Evolutionary conservation across 2,329 filamentous ascomycete genomes (phyloP), one percentile per base, ranked within the genome.

Genomic region (Fusarium odoratissimum): DNA sequence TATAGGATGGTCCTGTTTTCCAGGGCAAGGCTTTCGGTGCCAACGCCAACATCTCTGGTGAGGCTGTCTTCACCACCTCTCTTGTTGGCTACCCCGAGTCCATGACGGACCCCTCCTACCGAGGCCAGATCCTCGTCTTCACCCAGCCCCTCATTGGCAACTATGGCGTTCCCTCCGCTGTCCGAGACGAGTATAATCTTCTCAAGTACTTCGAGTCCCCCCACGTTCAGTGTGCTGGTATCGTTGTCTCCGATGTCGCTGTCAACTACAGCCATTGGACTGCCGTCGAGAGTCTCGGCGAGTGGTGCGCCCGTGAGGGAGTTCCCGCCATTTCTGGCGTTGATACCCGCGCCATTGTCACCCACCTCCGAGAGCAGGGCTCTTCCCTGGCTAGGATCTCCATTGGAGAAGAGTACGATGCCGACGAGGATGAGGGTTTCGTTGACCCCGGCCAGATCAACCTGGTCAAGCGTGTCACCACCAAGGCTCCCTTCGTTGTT

Each of bases 161-260:
- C 89, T 99, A 99, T 82, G 96, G 96, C 78, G 95, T 99, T 23
- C 96, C 96, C 21, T 97, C 95, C 37, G 91, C 88, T 73, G 89
- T 91, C 79, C 92, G 94, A 74, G 96, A 99, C 83, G 86, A 95
- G 83, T 93, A 91, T 83, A 96, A 96, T 78, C 90, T 99, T 67
- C 88, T 98, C 82, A 96, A 96, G 86, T 97, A 98, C 88, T 99
- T 99, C 79, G 96, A 99, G 85, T 98, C 95, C 33, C 96, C 96
- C 59, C 94, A 98, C 84, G 95, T 99, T 75, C 96, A 99, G 87
- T 97, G 95, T 67, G 93, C 93, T 70, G 96, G 95, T 83, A 93
- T 99, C 57, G 95, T 99, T 51, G 96, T 99, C 60, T 94, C 95
- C 78, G 96, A 99, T 81, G 95, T 95, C 72, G 95, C 96, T 48